Conservation (phyloP, 2,329 filamentous ascomycete species). For the Fusarium napiforme region DNA sequence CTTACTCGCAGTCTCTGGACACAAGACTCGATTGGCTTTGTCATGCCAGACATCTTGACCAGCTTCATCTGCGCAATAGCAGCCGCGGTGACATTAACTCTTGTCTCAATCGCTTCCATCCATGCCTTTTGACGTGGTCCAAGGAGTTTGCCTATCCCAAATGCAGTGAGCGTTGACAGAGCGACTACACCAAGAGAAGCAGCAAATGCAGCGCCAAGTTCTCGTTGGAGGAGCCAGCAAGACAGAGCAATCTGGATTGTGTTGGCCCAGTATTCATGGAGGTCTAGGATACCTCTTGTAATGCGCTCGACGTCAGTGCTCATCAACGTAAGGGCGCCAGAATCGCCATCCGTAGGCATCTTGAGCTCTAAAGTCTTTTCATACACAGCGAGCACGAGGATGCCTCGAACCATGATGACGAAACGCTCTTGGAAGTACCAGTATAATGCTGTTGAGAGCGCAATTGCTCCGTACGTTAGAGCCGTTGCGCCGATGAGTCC, state of each 20-base stretch:
- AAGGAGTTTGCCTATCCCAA: background rate
- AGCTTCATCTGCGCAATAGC: constrained; percentile 47
- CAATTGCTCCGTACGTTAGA: background rate
- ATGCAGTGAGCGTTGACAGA: background rate
- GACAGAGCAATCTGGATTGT: background rate
- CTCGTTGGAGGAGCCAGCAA: background rate
- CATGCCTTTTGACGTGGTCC: constrained; percentile 46
- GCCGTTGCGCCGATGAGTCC: background rate
- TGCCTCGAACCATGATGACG: background rate
- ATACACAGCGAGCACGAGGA: background rate
- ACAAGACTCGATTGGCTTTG: constrained; percentile 40
- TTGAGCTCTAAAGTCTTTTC: background rate
- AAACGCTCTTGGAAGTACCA: background rate
- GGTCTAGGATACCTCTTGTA: background rate
- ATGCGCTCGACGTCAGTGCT: background rate
- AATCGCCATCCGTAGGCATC: background rate
- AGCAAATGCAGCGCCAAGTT: background rate
- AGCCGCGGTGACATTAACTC: constrained; percentile 46
- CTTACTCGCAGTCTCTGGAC: constrained; percentile 43
- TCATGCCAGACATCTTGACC: constrained; percentile 47
- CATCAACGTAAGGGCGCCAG: background rate
- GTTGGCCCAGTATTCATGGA: background rate
- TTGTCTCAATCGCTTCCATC: constrained; percentile 50
- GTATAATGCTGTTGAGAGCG: background rate
- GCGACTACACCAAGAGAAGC: background rate